Conservation (phyloP, 441 rosid genomes). For the Euphorbia celastroides region DNA sequence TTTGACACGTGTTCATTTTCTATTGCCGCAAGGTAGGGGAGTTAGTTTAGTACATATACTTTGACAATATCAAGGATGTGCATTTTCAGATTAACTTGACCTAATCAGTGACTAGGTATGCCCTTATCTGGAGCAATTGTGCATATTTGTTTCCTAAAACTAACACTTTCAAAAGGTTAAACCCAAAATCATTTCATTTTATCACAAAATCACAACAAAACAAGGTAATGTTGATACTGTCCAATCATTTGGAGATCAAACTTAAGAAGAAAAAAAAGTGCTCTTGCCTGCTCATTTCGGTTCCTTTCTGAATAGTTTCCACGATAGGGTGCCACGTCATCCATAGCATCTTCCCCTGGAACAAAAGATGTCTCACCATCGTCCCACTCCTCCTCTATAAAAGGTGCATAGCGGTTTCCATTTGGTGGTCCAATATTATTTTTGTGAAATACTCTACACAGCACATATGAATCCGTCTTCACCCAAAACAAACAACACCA, state of each 20-base stretch:
- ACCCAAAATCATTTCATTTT: neutral
- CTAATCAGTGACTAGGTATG: neutral
- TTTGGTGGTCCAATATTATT: constrained; percentile 86
- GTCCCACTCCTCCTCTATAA: constrained; percentile 88
- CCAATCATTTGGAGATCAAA: neutral
- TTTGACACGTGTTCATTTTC: neutral
- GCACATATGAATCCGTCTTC: constrained; percentile 64
- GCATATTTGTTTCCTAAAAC: neutral
- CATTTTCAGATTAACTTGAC: too few species aligned
- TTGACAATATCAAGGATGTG: too few species aligned
- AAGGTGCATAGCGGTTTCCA: constrained; percentile 85
- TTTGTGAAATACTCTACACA: constrained; percentile 89
- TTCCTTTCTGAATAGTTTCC: constrained; percentile 24
- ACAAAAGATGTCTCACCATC: constrained; percentile 45
- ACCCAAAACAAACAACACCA: constrained; percentile 21
- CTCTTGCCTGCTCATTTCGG: constrained; percentile 43
- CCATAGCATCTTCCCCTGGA: constrained; percentile 61
- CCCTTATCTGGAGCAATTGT: neutral
- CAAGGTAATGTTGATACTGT: neutral
- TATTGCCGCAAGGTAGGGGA: neutral
- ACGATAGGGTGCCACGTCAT: constrained; percentile 34
- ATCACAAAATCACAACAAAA: constrained; percentile 7
- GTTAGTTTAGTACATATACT: neutral
- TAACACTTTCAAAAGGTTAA: neutral
- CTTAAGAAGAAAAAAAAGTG: constrained; percentile 7